Evolutionary conservation across 2,329 filamentous ascomycete species (phyloP), one percentile per base, ranked within the genome.

Genomic region (Fusarium poae): DNA sequence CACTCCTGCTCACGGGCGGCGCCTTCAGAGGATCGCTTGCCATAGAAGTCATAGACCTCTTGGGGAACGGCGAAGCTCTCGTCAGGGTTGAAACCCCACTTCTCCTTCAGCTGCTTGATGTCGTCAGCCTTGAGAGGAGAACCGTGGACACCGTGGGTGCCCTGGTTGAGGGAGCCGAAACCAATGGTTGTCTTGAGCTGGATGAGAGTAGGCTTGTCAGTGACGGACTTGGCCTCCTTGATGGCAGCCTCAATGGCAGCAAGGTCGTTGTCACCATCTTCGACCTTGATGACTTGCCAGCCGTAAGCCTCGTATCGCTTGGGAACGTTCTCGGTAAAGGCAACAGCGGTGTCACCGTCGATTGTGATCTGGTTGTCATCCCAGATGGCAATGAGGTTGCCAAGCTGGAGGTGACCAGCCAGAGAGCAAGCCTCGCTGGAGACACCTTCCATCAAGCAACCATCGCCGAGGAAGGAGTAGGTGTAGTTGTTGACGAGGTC

Each of bases 351-450:
- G 86, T 97, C 92, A 82, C 96, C 96, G 79, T 99, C 96, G 79
- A 90, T 90, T 76, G 87, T 97, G 79, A 99, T 98, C 82, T 97
- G 92, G 89, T 99, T 99, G 87, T 99, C 96, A 79, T 99, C 96
- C 83, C 95, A 99, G 83, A 99, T 88, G 82, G 89, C 90, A 83
- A 98, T 98, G 78, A 99, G 87, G 88, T 98, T 99, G 80, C 95
- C 96, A 72, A 99, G 90, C 88, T 98, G 92, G 82, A 98, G 88
- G 86, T 99, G 96, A 79, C 96, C 96, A 74, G 96, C 96, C 74
- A 94, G 88, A 65, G 94, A 97, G 75, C 88, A 93, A 77, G 96
- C 95, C 86, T 99, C 96, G 79, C 89, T 89, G 73, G 96, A 93
- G 85, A 99, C 88, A 87, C 96, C 96, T 87, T 99, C 96, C 94